Evolutionary conservation across 2,329 filamentous ascomycete species (phyloP), one percentile per base, ranked within the genome.

Genomic region (Phaeomoniella chlamydospora): DNA sequence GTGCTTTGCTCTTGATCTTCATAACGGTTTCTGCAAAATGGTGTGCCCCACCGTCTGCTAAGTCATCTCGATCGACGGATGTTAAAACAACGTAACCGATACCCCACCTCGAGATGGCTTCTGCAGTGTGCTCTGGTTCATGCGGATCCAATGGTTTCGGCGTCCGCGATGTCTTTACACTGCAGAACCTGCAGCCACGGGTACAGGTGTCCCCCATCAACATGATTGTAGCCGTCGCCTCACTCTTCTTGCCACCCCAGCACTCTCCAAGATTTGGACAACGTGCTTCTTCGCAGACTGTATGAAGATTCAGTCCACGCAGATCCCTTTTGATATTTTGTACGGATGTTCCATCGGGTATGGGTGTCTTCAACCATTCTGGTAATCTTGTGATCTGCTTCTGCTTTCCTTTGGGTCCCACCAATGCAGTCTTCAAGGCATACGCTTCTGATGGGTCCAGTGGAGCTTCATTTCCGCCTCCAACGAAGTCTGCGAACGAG

Each of bases 121-220:
- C 90, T 9, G 90, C 87, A 2, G 86, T 94, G 59, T 98, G 79
- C 67, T 98, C 90, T 1, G 90, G 90, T 62, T 98, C 90, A 58
- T 96, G 88, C 2, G 84, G 82, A 55, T 98, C 90, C 34, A 98
- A 70, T 9, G 90, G 83, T 10, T 85, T 77, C 0, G 76, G 76
- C 1, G 67, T 62, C 31, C 81, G 77, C 39, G 66, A 78, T 3
- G 90, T 98, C 70, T 96, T 96, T 36, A 98, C 90, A 45, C 80
- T 85, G 70, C 90, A 98, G 67, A 98, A 98, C 36, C 90, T 76
- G 61, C 90, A 98, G 13, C 88, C 90, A 41, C 90, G 74, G 13
- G 90, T 98, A 61, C 90, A 98, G 5, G 88, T 96, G 58, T 98
- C 90, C 44, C 90, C 90, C 87, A 96, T 96, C 33, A 98, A 66